These are phyloP conservation scores for Coniochaeta sp. DNA, from an alignment of 2,329 filamentous ascomycete genomes.

Conservation along the genomic window DNA sequence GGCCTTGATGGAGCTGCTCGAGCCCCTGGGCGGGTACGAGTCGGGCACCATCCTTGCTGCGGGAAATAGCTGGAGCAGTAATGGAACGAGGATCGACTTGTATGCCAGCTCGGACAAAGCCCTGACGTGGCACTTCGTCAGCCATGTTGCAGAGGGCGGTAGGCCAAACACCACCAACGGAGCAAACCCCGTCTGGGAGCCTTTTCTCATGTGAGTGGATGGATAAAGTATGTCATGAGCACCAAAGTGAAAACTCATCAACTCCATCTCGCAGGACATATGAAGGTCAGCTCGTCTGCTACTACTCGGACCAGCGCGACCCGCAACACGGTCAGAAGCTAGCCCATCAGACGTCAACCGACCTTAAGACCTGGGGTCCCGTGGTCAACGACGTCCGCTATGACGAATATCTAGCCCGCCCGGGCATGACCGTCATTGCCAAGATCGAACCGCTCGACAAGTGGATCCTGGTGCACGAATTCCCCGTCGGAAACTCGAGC, in stretches of 20 bases:
- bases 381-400: conserved; percentile 57
- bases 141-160: not conserved
- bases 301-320: conserved; percentile 66
- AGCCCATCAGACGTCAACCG: conserved; percentile 52
- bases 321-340: conserved; percentile 61
- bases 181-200: not conserved
- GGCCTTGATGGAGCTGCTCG: conserved; percentile 54
- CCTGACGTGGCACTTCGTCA: not conserved
- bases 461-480: conserved; percentile 46
- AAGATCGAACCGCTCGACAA: conserved; percentile 44
- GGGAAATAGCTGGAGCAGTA: not conserved
- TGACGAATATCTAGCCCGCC: conserved; percentile 52
- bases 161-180: not conserved
- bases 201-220: not conserved
- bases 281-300: conserved; percentile 52
- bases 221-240: no score
- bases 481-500: conserved; percentile 16
- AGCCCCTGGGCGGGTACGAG: conserved; percentile 46
- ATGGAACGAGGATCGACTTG: not conserved
- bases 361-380: conserved; percentile 52
- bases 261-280: conserved; percentile 40
- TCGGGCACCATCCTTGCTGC: conserved; percentile 47
- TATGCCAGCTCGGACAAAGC: not conserved
- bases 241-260: conserved; percentile 46
- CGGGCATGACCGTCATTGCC: conserved; percentile 59